Evolutionary conservation across 208 protist species (phyloP).

Genomic region (Leishmania arabica): DNA sequence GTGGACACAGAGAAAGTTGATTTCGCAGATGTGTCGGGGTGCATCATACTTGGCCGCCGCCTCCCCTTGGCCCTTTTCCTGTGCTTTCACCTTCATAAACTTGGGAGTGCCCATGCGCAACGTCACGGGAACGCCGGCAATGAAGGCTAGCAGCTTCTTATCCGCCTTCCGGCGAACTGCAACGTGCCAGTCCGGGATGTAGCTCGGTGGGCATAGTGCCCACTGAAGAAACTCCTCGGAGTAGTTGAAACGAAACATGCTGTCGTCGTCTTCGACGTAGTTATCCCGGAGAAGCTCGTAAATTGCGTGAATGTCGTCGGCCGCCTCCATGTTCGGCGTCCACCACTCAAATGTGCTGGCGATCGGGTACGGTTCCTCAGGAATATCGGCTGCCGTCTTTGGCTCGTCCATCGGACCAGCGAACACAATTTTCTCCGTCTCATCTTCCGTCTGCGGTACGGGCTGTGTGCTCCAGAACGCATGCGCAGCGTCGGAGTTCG

Average conservation of each 20-base stretch:
- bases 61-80: slow-evolving; percentile 18
- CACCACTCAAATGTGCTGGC: slow-evolving; percentile 96
- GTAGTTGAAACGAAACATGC: slow-evolving; percentile 99
- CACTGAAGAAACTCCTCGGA: slow-evolving; percentile 97
- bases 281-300: slow-evolving; percentile 97
- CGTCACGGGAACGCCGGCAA: slow-evolving; percentile 95
- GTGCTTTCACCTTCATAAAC: slow-evolving; percentile 11
- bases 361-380: slow-evolving; percentile 88
- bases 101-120: slow-evolving; percentile 74
- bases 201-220: slow-evolving; percentile 97
- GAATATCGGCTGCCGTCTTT: slow-evolving; percentile 88
- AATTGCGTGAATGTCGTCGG: slow-evolving; percentile 73
- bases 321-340: slow-evolving; percentile 84
- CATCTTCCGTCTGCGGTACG: slow-evolving; percentile 57
- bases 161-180: slow-evolving; percentile 93
- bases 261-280: slow-evolving; percentile 99
- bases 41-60: slow-evolving; percentile 32
- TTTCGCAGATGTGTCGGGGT: slow-evolving; percentile 95
- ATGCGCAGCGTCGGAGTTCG: slow-evolving; percentile 27
- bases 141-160: slow-evolving; percentile 97
- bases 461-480: slow-evolving; percentile 90
- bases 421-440: slow-evolving; percentile 26
- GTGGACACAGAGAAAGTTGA: slow-evolving; percentile 99
- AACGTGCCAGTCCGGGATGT: slow-evolving; percentile 96
- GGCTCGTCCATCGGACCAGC: slow-evolving; percentile 64